Evolutionary conservation across 2,329 filamentous ascomycete genomes (phyloP).

Genomic region (Thelonectria blattea): DNA sequence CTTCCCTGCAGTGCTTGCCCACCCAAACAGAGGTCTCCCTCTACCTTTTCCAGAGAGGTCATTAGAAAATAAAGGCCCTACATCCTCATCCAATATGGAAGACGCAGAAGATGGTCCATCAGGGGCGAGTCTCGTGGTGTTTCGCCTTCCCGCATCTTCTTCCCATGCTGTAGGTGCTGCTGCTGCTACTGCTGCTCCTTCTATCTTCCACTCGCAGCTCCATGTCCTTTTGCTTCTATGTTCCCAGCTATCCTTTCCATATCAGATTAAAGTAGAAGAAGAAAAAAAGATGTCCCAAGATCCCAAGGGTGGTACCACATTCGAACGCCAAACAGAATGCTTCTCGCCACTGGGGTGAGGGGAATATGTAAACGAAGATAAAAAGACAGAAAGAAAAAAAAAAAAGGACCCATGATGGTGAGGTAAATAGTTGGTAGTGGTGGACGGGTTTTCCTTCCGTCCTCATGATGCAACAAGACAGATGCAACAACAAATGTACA

Average conservation of each 20-base stretch:
- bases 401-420: constrained; percentile 15
- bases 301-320: constrained; percentile 34
- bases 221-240: constrained; percentile 22
- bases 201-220: constrained; percentile 17
- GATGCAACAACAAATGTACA: constrained; percentile 33
- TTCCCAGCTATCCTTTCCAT: constrained; percentile 25
- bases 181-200: neutral
- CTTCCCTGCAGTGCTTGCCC: constrained; percentile 9
- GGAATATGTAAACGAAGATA: constrained; percentile 22
- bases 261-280: constrained; percentile 21
- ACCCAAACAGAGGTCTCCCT: constrained; percentile 16
- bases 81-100: constrained; percentile 23
- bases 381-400: constrained; percentile 18
- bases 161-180: neutral
- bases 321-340: constrained; percentile 39
- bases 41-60: constrained; percentile 26
- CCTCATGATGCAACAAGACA: constrained; percentile 26
- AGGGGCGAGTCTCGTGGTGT: constrained; percentile 25
- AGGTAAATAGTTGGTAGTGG: constrained; percentile 20
- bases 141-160: constrained; percentile 16
- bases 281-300: constrained; percentile 24
- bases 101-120: constrained; percentile 30
- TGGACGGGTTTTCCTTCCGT: constrained; percentile 19
- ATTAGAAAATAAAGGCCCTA: constrained; percentile 15
- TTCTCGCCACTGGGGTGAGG: constrained; percentile 25